Percentiles rank a stretch among this genome's conserved stretches.
phyloP scores from a whole-genome alignment of 257 asterid species.

The Phtheirospermum japonicum region DNA sequence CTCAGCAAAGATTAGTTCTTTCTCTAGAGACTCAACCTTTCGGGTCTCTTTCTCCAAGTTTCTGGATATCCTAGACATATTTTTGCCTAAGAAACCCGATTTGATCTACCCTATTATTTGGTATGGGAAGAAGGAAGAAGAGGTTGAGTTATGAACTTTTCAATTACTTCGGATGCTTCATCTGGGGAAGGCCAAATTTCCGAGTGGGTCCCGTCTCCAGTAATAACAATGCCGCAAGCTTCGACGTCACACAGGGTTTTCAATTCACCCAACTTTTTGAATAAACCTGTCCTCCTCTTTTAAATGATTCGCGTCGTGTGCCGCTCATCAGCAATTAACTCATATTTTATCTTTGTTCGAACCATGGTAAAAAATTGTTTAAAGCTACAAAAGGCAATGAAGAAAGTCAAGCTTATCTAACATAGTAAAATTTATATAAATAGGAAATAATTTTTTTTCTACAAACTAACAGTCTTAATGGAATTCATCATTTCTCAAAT shows the following conservation, averaged over 20 bases:
- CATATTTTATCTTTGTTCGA: conserved; percentile 49
- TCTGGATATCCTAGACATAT: conserved; percentile 38
- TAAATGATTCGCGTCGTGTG: conserved; percentile 41
- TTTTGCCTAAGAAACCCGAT: conserved; percentile 40
- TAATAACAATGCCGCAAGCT: conserved; percentile 41
- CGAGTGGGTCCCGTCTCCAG: conserved; percentile 34
- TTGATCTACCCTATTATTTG: conserved; percentile 36
- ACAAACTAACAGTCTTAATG: too few relatives aligned
- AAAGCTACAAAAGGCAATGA: conserved; percentile 32
- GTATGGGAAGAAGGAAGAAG: conserved; percentile 32
- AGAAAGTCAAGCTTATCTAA: conserved; percentile 24
- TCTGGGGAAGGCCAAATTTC: conserved; percentile 44
- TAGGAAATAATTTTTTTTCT: too few relatives aligned
- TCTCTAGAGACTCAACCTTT: conserved; percentile 34
- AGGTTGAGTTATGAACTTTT: conserved; percentile 38
- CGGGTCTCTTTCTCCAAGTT: conserved; percentile 40
- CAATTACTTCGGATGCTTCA: conserved; percentile 34
- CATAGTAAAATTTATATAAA: background rate
- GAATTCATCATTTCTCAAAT: too few relatives aligned
- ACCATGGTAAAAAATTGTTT: conserved; percentile 39
- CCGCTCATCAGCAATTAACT: conserved; percentile 48
- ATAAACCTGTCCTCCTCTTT: conserved; percentile 40
- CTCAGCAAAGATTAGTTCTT: conserved; percentile 36
- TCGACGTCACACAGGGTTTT: conserved; percentile 44
- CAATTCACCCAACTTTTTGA: conserved; percentile 47